Evolutionary conservation across 164 flowering plant species (phyloP), one percentile per base, ranked within the genome.

Genomic region (Annona squamosa): DNA sequence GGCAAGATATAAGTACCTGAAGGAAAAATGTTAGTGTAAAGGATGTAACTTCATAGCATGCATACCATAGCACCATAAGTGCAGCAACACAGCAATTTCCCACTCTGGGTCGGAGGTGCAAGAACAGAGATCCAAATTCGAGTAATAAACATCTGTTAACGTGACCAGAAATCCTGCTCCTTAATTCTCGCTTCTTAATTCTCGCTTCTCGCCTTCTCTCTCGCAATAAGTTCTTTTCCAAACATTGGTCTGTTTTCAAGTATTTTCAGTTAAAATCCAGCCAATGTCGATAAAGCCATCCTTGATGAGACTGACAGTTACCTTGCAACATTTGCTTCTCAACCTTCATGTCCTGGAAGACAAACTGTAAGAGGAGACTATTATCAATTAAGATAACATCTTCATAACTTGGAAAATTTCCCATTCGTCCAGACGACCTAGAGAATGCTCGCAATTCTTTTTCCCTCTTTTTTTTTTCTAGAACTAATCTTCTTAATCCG

Each of bases 401-500:
- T 26, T 26, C 37, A 26, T 26, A 26, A 26, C 37, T 26, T 26
- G 37, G 37, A 26, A 26, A 26, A 0, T 0, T 26, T 26, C 37
- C 37, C 37, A 26, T 26, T 26, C 1, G 37, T 26, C 37, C 37
- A 26, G 37, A 26, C 1, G 37, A 26, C 37, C 37, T 26, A 26
- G 37, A 26, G 37, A 26, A 26, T 26, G 9, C 13, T 52, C 59
- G 3, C 59, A 52, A 2, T 52, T 16, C 59, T 52, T 52, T 12
- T 16, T 9, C 59, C 9, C 13, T 9, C 59, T 12, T 48, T 74
- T 43, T 37, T 68, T 46, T 45, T 72, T n/a, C 68, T 26, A 26
- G 37, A 26, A 5, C 71, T 82, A 74, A 19, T 44, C 73, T 73
- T 88, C 93, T 56, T 89, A 89, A 67, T 90, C 94, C 4, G 90